These are phyloP conservation scores for Calonectria fujianensis DNA, from an alignment of 2,329 filamentous ascomycete species.

Conservation along the genomic window DNA sequence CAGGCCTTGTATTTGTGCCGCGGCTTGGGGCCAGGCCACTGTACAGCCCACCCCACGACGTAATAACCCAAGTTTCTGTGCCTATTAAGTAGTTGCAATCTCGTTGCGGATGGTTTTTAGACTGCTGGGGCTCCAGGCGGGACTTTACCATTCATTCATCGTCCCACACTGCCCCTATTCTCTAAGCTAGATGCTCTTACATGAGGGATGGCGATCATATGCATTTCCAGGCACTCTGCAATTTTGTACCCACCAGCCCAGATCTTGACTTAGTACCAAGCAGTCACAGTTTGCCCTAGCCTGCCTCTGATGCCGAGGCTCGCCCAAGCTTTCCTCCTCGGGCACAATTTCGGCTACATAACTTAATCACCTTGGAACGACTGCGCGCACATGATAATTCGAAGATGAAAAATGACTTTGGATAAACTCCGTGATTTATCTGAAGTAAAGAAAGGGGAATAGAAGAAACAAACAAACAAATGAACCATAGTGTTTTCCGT, in stretches of 20 bases:
- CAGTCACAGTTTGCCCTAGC: neutral
- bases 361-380: neutral
- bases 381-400: conserved; percentile 4
- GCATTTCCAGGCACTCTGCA: neutral
- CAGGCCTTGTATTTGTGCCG: neutral
- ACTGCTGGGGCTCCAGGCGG: neutral
- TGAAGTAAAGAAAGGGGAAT: conserved; percentile 33
- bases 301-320: neutral
- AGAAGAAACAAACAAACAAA: conserved; percentile 33
- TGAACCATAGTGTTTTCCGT: conserved; percentile 44
- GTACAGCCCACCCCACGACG: neutral
- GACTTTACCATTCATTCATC: neutral
- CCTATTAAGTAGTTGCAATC: neutral
- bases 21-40: neutral
- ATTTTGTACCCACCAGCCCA: neutral
- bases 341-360: neutral
- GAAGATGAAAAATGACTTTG: conserved; percentile 28
- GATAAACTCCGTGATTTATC: conserved; percentile 29
- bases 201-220: neutral
- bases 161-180: neutral
- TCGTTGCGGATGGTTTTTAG: neutral
- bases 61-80: neutral
- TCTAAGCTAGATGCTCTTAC: neutral
- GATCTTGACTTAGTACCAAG: neutral
- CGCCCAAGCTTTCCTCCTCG: neutral